Base-by-base conservation (phyloP, 2,329 filamentous ascomycete species). In the Geoglossum cookeanum region DNA sequence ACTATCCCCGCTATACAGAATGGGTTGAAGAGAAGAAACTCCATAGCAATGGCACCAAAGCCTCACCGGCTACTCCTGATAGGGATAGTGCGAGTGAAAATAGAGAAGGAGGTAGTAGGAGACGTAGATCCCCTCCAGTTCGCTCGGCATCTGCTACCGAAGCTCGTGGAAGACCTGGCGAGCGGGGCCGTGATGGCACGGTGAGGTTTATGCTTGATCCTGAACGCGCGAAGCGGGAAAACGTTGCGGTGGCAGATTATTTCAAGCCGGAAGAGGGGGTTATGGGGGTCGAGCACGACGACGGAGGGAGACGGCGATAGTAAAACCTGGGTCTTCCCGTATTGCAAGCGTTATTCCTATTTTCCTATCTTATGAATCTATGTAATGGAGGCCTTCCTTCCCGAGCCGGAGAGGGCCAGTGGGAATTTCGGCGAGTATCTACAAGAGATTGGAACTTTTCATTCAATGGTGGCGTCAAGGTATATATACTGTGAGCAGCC, bases 141-240 rank as follows among this genome's bases (percentile, higher is more conserved):
- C 65, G 72, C 17, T 75, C 68, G 59, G 71, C 68, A 59, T 70
- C 64, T 60, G 73, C 69, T 63, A 74, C 66, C 56, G 70, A 67
- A 61, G 71, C 70, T 68, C 77, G 63, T 53, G 70, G 64, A 61
- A 69, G 63, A 60, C 67, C 64, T 37, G 72, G 64, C 11, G 72
- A 75, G 59, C 67, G 71, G 11, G 72, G 75, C 5, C 70, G 74
- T 35, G 84, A 87, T 27, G 85, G 85, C 5, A 94, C 91, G 0
- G 81, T 94, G 62, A 80, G 92, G 5, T 97, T 95, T 68, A 87
- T 96, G 69, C 83, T 97, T 54, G 86, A 95, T 61, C 80, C 83
- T 0, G 83, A 84, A 57, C 78, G 84, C 55, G 89, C 89, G 1
- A 77, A 78, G 52, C 75, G 76, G 15, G 92, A 98, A 70, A 79